These are phyloP conservation scores for Fonsecaea monophora DNA, from an alignment of 2,329 filamentous ascomycete genomes.

Conservation along the genomic window DNA sequence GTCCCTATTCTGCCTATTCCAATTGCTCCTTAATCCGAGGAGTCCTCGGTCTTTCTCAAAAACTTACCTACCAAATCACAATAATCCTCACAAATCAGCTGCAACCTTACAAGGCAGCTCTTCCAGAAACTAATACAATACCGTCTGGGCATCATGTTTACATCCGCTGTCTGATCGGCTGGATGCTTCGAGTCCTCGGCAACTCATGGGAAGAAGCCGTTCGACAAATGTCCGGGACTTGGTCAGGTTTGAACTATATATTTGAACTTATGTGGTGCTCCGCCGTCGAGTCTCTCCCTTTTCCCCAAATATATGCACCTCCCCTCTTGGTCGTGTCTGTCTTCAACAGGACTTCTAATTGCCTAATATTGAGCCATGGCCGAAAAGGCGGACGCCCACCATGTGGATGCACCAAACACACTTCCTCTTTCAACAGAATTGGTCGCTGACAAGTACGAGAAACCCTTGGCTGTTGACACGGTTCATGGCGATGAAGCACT, in stretches of 20 bases:
- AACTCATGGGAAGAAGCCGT: background rate
- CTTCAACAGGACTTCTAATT: background rate
- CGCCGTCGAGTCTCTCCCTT: background rate
- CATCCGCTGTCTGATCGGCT: background rate
- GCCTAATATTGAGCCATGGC: background rate
- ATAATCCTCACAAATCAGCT: background rate
- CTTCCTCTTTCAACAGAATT: background rate
- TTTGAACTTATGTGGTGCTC: background rate
- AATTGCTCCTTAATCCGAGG: background rate
- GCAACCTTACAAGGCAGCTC: background rate
- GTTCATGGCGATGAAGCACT: constrained; percentile 51
- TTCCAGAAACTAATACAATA: background rate
- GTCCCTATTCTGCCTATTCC: no score
- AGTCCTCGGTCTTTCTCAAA: background rate
- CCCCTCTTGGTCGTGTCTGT: background rate
- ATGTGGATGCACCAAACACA: background rate
- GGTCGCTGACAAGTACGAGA: background rate
- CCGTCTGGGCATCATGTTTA: background rate
- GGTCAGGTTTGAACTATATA: no score
- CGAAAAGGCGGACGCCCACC: background rate
- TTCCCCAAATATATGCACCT: background rate
- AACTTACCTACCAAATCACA: background rate
- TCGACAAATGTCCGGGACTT: background rate
- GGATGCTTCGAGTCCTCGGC: background rate
- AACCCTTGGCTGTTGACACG: constrained; percentile 42